Evolutionary conservation across 176 grass and related monocot species (phyloP), one percentile per base, ranked within the genome.

Genomic region (Cocos nucifera): DNA sequence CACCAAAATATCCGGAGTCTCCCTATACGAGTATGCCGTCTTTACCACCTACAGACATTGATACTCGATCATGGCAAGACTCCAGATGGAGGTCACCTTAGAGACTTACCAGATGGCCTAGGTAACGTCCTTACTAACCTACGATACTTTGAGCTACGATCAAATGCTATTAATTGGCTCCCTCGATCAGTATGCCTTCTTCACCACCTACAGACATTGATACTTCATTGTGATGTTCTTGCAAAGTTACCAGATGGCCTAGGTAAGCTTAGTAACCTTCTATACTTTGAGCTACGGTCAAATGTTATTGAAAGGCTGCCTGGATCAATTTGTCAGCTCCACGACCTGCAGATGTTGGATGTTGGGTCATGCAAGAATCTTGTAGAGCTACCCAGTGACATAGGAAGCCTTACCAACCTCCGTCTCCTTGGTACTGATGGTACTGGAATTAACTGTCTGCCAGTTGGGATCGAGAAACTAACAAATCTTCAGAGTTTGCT

Each of bases 11-110:
- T 64, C 4, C 3, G 5, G 22, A 23, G 20, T 3, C 35, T 50
- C 9, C 39, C 61, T 23, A 32, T 24, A 22, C 22, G 9, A 48
- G 18, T 22, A 49, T 64, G 61, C 9, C 8, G 3, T 15, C 61
- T 64, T 12, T 64, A 64, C 35, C 17, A 64, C n/a, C 39, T 64
- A 22, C 61, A 64, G 22, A 64, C 35, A 49, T 32, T 64, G 14
- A 18, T 9, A 8, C 32, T 35, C 23, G 23, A 23, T 2, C 23
- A 23, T 23, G 23, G 23, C 2, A 23, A 23, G 23, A 23, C 2
- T 23, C 23, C 23, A 23, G 23, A 23, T 23, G 2, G 23, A 23
- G 23, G 23, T 23, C 23, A 23, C 23, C 23, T 23, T 23, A 23
- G 2, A 23, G 23, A 23, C 1, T 23, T 23, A 23, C 23, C 23